A percentile compares a stretch with the other conserved stretches of the same genome.
Evolutionary conservation across 441 rosid species (phyloP).

Genomic region (Syzygium syzygioides): DNA sequence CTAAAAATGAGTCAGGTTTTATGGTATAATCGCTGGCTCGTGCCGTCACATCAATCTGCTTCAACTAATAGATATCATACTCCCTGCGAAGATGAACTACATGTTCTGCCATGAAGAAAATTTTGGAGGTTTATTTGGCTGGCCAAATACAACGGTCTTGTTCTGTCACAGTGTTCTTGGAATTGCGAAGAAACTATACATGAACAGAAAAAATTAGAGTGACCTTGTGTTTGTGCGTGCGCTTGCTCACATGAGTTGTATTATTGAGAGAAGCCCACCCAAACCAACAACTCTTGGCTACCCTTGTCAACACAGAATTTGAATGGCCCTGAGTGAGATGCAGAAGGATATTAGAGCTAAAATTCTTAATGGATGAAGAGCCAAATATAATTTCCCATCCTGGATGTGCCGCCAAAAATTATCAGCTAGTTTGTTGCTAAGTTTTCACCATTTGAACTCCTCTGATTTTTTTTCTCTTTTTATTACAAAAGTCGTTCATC

Average conservation of each 20-base stretch:
- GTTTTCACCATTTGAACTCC: neutral
- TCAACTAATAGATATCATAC: neutral
- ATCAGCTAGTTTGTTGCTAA: neutral
- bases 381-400: neutral
- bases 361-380: neutral
- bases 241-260: accelerated
- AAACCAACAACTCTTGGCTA: neutral
- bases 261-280: neutral
- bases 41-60: neutral
- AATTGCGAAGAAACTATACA: neutral
- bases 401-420: too few species aligned
- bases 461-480: neutral
- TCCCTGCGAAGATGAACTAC: neutral
- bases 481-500: neutral
- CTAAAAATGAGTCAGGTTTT: too few species aligned
- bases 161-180: neutral
- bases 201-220: neutral
- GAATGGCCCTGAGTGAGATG: neutral
- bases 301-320: neutral
- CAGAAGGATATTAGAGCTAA: neutral
- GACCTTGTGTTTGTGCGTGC: accelerated
- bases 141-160: neutral
- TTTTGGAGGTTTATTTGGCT: accelerated
- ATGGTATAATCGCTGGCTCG: too few species aligned
- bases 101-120: neutral